These are phyloP conservation scores for Physcomitrellopsis africana DNA, from an alignment of 225 moss, liverwort and hornwort genomes.

Conservation along the genomic window DNA sequence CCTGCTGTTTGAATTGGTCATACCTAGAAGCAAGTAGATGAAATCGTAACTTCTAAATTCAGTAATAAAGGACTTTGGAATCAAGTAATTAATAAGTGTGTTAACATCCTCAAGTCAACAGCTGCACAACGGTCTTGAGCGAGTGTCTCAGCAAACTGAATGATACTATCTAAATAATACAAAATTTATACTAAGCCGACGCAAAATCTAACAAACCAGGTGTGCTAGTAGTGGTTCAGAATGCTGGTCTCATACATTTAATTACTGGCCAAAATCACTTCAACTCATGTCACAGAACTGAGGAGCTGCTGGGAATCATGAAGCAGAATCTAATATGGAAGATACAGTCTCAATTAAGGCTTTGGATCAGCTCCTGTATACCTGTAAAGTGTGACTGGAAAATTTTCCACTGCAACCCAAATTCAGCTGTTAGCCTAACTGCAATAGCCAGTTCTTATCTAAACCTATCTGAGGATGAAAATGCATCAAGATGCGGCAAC, in stretches of 20 bases:
- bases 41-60: no score
- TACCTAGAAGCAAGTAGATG: no score
- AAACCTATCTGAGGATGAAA: not conserved
- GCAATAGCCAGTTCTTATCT: not conserved
- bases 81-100: slow-evolving; percentile 17
- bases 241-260: not conserved
- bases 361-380: slow-evolving; percentile 40
- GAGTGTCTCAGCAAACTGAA: not conserved
- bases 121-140: not conserved
- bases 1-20: no score
- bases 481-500: not conserved
- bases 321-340: not conserved
- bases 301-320: not conserved
- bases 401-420: slow-evolving; percentile 58
- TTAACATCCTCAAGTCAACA: slow-evolving; percentile 15
- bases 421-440: slow-evolving; percentile 24
- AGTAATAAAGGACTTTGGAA: no score
- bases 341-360: slow-evolving; percentile 29
- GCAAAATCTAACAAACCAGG: slow-evolving; percentile 1
- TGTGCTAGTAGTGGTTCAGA: not conserved
- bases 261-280: not conserved
- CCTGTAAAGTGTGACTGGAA: slow-evolving; percentile 42
- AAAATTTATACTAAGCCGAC: slow-evolving; percentile 24
- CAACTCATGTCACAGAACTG: slow-evolving; percentile 5
- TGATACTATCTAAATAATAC: not conserved